A percentile compares a stretch with the other conserved stretches of the same genome.
Conservation (phyloP, 176 grass and related monocot species). For the Urochloa ruziziensis region DNA sequence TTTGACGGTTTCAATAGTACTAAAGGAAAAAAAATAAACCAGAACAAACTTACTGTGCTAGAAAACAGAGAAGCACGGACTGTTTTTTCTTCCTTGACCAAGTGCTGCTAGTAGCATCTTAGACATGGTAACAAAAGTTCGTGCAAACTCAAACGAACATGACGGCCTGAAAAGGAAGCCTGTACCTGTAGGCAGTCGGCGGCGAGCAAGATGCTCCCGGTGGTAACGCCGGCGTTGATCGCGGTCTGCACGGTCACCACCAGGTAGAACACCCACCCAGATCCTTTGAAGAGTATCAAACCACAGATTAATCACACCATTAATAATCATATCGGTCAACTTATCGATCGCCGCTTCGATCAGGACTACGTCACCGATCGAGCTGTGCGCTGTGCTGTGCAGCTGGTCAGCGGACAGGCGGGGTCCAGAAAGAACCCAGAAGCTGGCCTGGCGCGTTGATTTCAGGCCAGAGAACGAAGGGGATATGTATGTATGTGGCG, state of each 20-base stretch:
- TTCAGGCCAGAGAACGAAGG: neutral
- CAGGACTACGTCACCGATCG: neutral
- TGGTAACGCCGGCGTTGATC: conserved; percentile 83
- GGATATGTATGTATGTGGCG: too few species aligned
- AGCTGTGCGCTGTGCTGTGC: neutral
- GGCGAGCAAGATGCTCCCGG: conserved; percentile 79
- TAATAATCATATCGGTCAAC: neutral
- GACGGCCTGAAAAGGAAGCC: neutral
- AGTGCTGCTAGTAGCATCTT: too few species aligned
- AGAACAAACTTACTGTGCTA: too few species aligned
- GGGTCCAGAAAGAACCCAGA: neutral
- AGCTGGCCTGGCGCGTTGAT: neutral
- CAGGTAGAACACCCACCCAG: conserved; percentile 74
- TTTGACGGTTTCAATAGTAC: too few species aligned
- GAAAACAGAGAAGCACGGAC: too few species aligned
- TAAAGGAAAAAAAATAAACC: too few species aligned
- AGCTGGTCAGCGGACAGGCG: neutral
- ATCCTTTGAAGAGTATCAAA: conserved; percentile 42
- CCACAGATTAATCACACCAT: neutral
- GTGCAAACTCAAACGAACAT: neutral
- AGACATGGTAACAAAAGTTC: neutral
- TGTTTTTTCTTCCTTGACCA: too few species aligned
- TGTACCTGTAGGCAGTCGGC: conserved; percentile 63
- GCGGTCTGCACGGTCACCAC: conserved; percentile 60
- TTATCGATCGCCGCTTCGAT: neutral